Evolutionary conservation across 2,329 filamentous ascomycete species (phyloP).

Genomic region (Pseudopyrenochaeta lycopersici): DNA sequence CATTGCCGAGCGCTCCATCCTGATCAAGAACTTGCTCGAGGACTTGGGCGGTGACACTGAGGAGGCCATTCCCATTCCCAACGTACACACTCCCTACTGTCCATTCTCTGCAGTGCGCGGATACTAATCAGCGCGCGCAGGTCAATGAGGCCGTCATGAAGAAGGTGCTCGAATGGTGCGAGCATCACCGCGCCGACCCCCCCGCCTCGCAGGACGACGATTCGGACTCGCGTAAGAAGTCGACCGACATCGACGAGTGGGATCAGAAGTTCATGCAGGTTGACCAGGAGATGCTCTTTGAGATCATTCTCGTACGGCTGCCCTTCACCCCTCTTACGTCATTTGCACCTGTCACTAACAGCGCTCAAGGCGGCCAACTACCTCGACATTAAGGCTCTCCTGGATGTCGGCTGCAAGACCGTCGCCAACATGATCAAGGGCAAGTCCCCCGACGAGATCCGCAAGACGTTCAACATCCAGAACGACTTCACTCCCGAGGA

Average conservation of each 20-base stretch:
- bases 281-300: conserved; percentile 99
- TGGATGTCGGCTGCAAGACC: conserved; percentile 98
- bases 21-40: conserved; percentile 98
- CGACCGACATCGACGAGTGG: conserved; percentile 99
- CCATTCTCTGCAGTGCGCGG: neutral
- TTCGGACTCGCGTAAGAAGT: conserved; percentile 94
- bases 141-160: conserved; percentile 92
- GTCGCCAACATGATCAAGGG: conserved; percentile 99
- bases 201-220: conserved; percentile 85
- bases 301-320: conserved; percentile 87
- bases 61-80: conserved; percentile 87
- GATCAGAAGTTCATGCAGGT: conserved; percentile 99
- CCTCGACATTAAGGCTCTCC: conserved; percentile 96
- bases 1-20: conserved; percentile 88
- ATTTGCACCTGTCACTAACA: conserved; percentile 20
- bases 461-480: conserved; percentile 99
- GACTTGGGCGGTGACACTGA: conserved; percentile 74
- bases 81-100: conserved; percentile 53
- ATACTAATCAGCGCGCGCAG: conserved; percentile 47
- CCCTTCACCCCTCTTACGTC: neutral
- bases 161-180: conserved; percentile 98
- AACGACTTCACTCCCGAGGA: conserved; percentile 99
- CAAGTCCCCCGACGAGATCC: conserved; percentile 98
- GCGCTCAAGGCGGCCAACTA: conserved; percentile 86
- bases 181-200: conserved; percentile 91